Percentiles rank a stretch among this genome's conserved stretches.
Evolutionary conservation across 202 grass and related monocot genomes (phyloP).

Genomic region (Hordeum pubiflorum): DNA sequence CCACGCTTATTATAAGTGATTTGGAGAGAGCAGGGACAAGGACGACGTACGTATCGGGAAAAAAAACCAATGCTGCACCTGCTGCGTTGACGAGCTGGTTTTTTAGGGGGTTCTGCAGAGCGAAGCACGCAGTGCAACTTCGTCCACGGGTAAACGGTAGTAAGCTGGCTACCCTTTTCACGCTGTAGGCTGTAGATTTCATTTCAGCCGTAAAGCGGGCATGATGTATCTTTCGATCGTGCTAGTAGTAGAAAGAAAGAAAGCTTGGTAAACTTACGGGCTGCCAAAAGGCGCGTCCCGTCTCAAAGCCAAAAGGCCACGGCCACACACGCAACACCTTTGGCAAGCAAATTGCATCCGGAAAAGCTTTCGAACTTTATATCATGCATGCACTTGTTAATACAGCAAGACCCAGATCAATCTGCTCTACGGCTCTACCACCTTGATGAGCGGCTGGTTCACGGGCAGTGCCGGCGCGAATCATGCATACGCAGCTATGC

Average conservation of each 20-base stretch:
- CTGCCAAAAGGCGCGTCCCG: not conserved
- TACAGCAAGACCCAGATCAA: not conserved
- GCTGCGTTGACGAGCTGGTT: not conserved
- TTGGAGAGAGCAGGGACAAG: not conserved
- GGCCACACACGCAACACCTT: not conserved
- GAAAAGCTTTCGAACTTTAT: not conserved
- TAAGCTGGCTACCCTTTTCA: not conserved
- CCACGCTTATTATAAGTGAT: not conserved
- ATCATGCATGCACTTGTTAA: not conserved
- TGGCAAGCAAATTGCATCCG: not conserved
- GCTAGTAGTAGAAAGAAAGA: not conserved
- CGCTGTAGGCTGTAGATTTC: not conserved
- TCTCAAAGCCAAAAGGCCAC: not conserved
- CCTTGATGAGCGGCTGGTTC: too few species aligned
- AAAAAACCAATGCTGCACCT: not conserved
- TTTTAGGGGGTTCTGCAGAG: not conserved
- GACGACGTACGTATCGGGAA: not conserved
- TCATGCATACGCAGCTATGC: too few species aligned
- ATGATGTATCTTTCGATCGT: not conserved
- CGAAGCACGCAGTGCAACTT: not conserved
- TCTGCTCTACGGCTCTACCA: too few species aligned
- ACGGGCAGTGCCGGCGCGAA: too few species aligned
- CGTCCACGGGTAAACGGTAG: not conserved
- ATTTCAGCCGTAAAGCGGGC: not conserved
- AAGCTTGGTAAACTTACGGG: conserved; percentile 10